phyloP scores from a whole-genome alignment of 2,329 filamentous ascomycete species.

The Diaporthe citriasiana region DNA sequence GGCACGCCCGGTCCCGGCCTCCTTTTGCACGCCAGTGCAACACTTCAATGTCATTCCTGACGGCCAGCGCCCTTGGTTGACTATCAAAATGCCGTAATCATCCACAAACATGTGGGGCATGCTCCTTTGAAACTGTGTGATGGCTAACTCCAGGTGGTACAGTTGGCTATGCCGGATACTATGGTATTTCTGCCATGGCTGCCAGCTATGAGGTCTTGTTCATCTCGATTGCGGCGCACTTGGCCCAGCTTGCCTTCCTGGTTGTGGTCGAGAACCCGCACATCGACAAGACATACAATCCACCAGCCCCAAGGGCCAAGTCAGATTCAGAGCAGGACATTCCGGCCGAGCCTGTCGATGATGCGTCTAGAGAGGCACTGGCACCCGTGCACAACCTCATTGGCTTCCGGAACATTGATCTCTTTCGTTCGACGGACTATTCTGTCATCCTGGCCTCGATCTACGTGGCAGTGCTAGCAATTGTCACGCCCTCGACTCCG shows the following conservation, averaged over 20 bases:
- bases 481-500: conserved; percentile 82
- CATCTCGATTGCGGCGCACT: conserved; percentile 95
- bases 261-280: conserved; percentile 95
- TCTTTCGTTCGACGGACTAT: conserved; percentile 89
- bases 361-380: conserved; percentile 56
- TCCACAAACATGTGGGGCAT: conserved; percentile 7
- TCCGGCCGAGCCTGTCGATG: conserved; percentile 48
- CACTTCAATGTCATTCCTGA: neutral
- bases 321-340: conserved; percentile 49
- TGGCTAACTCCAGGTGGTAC: conserved; percentile 27
- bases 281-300: conserved; percentile 97
- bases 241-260: conserved; percentile 94
- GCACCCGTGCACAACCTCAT: conserved; percentile 85
- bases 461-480: conserved; percentile 80
- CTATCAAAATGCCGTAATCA: conserved; percentile 15
- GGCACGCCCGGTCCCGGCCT: conserved; percentile 30
- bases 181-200: conserved; percentile 97
- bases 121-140: neutral
- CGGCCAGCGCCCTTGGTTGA: neutral
- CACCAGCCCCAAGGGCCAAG: conserved; percentile 80
- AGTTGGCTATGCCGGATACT: conserved; percentile 95
- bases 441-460: conserved; percentile 82
- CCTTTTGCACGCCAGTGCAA: conserved; percentile 22
- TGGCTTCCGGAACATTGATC: conserved; percentile 85
- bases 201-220: conserved; percentile 98